A percentile compares a stretch with the other conserved stretches of the same genome.
phyloP scores from a whole-genome alignment of 2,329 filamentous ascomycete species.

The Aspergillus puulaauensis region DNA sequence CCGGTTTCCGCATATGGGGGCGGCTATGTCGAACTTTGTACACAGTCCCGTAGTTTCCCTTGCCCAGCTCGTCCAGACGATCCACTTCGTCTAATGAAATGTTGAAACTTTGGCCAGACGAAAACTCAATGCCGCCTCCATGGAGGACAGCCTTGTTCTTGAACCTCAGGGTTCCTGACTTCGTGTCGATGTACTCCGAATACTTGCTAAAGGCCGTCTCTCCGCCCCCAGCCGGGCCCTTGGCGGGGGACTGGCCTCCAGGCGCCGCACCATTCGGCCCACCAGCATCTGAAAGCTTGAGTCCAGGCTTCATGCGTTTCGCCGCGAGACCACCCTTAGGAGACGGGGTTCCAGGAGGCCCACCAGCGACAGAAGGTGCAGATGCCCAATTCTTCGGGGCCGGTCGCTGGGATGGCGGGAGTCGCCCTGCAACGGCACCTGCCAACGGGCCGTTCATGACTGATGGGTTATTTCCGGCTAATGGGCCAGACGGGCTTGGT shows the following conservation, averaged over 20 bases:
- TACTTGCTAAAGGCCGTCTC: conserved; percentile 65
- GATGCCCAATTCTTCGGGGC: conserved; percentile 34
- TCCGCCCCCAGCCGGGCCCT: conserved; percentile 35
- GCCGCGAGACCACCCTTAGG: conserved; percentile 49
- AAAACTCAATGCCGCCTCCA: conserved; percentile 86
- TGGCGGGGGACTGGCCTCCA: conserved; percentile 34
- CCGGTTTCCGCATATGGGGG: conserved; percentile 60
- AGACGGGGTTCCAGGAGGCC: conserved; percentile 35
- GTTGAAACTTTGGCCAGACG: conserved; percentile 81
- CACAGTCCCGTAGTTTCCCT: conserved; percentile 97
- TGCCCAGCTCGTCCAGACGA: conserved; percentile 87
- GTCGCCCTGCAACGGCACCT: conserved; percentile 31
- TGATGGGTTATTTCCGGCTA: conserved; percentile 15
- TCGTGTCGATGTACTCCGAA: conserved; percentile 82
- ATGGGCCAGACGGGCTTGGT: conserved; percentile 5
- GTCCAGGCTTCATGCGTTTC: conserved; percentile 48
- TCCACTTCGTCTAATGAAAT: conserved; percentile 97
- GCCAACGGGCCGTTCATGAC: conserved; percentile 27
- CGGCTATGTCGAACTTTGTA: conserved; percentile 92
- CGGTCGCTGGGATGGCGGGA: conserved; percentile 28
- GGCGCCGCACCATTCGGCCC: conserved; percentile 46
- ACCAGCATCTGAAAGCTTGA: conserved; percentile 51
- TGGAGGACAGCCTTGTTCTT: conserved; percentile 90
- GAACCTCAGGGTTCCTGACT: conserved; percentile 88
- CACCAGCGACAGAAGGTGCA: conserved; percentile 22